Conservation (phyloP, 371 early-diverging fungal genomes). For the Quaeritorhiza haematococci region DNA sequence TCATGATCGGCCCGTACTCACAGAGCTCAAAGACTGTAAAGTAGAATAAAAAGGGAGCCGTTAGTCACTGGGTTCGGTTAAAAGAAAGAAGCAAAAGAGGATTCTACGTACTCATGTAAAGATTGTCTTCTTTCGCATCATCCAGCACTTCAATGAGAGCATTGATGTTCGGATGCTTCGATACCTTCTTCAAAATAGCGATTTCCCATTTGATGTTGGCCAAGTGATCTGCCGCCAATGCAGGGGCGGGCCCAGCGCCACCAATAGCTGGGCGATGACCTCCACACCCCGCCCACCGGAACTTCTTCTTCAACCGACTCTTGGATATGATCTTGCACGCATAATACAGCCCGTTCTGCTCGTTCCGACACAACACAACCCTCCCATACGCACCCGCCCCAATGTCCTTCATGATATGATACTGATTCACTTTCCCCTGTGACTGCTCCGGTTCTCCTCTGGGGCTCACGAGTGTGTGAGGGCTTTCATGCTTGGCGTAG, state of each 20-base stretch:
- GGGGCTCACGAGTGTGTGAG: slow-evolving; percentile 10
- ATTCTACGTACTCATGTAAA: slow-evolving; percentile 55
- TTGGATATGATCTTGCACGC: slow-evolving; percentile 55
- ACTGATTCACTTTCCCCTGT: slow-evolving; percentile 54
- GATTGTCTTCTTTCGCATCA: slow-evolving; percentile 48
- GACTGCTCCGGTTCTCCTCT: slow-evolving; percentile 19
- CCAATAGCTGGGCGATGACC: background rate
- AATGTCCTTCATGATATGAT: slow-evolving; percentile 42
- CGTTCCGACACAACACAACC: slow-evolving; percentile 38
- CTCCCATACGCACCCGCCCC: slow-evolving; percentile 46
- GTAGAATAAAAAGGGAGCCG: no score
- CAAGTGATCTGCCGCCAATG: slow-evolving; percentile 16
- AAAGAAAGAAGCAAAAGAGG: background rate
- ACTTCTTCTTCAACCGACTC: slow-evolving; percentile 37
- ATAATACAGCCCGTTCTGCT: slow-evolving; percentile 31
- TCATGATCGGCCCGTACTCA: slow-evolving; percentile 49
- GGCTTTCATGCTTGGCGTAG: slow-evolving; percentile 30
- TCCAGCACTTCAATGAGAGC: slow-evolving; percentile 50
- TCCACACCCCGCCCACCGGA: slow-evolving; percentile 25
- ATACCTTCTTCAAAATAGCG: slow-evolving; percentile 51
- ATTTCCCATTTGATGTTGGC: slow-evolving; percentile 40
- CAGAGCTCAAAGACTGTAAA: slow-evolving; percentile 55
- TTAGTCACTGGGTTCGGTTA: background rate
- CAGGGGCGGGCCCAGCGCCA: background rate
- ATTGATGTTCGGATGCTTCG: slow-evolving; percentile 51